Base-by-base conservation (phyloP, 257 asterid genomes). In the Prunella vulgaris region DNA sequence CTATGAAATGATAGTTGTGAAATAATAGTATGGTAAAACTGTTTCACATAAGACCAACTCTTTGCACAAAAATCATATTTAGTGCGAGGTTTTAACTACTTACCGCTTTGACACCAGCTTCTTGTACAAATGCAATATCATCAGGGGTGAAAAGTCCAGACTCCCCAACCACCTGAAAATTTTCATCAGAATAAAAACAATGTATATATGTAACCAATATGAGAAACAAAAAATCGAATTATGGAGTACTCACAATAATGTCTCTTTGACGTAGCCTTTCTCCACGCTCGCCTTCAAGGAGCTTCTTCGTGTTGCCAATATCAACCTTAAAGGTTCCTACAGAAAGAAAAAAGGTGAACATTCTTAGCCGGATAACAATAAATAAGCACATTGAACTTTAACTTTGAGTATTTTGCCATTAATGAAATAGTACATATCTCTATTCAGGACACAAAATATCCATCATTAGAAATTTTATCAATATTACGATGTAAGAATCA, bases 81-180 rank as follows among this genome's bases (percentile, higher is more conserved):
- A 9, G 28, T 21, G 27, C 32, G 17, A 40, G 17, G 72, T 61
- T 3, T 46, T 17, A 15, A 10, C 10, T 58, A 64, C 88, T 76
- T 84, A 93, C 97, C 53, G 99, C 97, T 83, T 80, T 79, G 53
- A 81, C 90, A 68, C 96, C 99, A 12, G 96, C 95, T 73, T 84
- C 95, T 76, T 88, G 97, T 35, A 90, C 96, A 68, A 67, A 93
- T 1, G 87, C 90, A 70, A 93, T 87, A 83, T 93, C 99, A 64
- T 81, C 87, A 37, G 99, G 99, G 61, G 96, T 87, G 70, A 93
- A 90, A 44, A 93, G 96, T 69, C 96, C 99, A 18, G 99, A 93
- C 74, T 93, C 99, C 66, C 97, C 99, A 66, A 90, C 99, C 56
- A 93, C 93, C 98, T 93, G 76, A 56, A 38, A n/a, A 60, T 32